These are phyloP conservation scores for Copromyces sp. DNA, from an alignment of 495 filamentous ascomycete genomes.

Conservation along the genomic window DNA sequence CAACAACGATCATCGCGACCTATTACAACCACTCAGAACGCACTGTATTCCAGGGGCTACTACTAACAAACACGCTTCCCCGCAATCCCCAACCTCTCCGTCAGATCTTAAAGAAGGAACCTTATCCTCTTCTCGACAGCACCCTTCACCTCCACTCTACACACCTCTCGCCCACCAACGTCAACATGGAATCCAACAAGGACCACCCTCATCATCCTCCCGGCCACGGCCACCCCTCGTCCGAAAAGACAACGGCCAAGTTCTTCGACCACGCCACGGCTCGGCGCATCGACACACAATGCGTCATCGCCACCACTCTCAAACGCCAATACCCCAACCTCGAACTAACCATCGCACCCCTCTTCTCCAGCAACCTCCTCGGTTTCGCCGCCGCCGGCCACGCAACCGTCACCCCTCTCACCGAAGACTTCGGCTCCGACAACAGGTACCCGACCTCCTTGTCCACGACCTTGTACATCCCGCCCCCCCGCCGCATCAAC, in stretches of 20 bases:
- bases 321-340: conserved; percentile 41
- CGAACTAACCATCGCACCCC: conserved; percentile 34
- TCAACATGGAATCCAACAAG: background rate
- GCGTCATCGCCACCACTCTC: conserved; percentile 38
- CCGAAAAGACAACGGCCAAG: conserved; percentile 13
- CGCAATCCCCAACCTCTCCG: background rate
- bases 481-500: conserved; percentile 41
- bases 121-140: background rate
- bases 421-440: conserved; percentile 17
- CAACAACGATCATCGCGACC: background rate
- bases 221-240: background rate
- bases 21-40: background rate
- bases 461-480: conserved; percentile 34
- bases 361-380: conserved; percentile 31
- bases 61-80: background rate
- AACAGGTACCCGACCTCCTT: conserved; percentile 23
- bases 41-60: background rate
- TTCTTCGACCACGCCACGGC: conserved; percentile 39
- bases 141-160: background rate
- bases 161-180: background rate
- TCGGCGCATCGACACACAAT: conserved; percentile 41
- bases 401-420: conserved; percentile 29
- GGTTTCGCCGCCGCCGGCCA: conserved; percentile 40
- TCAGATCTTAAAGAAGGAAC: background rate
- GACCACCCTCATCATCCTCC: background rate